Evolutionary conservation across 176 grass and related monocot species (phyloP).

Genomic region (Bolboschoenus planiculmis): DNA sequence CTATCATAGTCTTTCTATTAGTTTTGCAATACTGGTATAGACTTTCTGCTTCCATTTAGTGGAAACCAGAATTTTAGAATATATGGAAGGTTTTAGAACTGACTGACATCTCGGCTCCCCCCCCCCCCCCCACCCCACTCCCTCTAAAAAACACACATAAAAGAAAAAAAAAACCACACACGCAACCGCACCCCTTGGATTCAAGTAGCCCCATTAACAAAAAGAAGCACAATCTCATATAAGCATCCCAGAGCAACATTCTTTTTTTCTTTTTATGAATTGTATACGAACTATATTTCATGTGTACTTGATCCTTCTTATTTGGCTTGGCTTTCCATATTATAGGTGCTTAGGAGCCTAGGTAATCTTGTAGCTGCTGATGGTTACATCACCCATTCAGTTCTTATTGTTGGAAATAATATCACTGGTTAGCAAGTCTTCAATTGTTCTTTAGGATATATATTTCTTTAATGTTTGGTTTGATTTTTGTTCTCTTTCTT

Average conservation of each 20-base stretch:
- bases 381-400: constrained; percentile 62
- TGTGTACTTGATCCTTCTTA: neutral
- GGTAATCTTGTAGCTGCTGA: constrained; percentile 86
- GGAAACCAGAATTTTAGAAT: neutral
- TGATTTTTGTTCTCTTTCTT: neutral
- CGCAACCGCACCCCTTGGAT: neutral
- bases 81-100: neutral
- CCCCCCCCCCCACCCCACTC: no score
- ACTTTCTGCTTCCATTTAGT: neutral
- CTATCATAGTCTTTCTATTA: neutral
- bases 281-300: neutral
- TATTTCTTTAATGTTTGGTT: constrained; percentile 15
- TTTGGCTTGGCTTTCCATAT: neutral
- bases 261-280: neutral
- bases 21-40: neutral
- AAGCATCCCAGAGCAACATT: neutral
- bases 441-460: constrained; percentile 9
- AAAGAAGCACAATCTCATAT: neutral
- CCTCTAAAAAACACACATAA: no score
- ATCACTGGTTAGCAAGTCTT: constrained; percentile 52
- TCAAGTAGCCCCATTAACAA: neutral
- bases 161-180: no score
- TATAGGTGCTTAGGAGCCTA: constrained; percentile 79
- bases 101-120: neutral
- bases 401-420: constrained; percentile 64